phyloP scores from a whole-genome alignment of 1,139 yeast genomes.

The Sugiyamaella neomexicana region DNA sequence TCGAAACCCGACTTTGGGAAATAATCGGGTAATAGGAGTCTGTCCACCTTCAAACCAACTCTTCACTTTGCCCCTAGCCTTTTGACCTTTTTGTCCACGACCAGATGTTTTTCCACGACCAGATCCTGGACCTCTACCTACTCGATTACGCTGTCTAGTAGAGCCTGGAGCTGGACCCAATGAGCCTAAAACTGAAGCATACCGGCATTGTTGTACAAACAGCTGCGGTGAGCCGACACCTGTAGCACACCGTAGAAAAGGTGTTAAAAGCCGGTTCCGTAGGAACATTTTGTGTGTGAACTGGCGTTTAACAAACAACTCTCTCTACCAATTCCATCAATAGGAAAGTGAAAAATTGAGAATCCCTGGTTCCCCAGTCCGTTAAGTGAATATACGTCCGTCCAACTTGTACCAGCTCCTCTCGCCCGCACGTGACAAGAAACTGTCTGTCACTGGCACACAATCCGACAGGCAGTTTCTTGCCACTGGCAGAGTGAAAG shows the following conservation, averaged over 20 bases:
- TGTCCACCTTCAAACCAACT: slow-evolving; percentile 99
- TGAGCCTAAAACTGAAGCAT: slow-evolving; percentile 27
- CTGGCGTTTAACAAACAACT: background rate
- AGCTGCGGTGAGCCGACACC: background rate
- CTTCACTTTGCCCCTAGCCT: slow-evolving; percentile 88
- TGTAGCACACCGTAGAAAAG: background rate
- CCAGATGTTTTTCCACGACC: slow-evolving; percentile 90
- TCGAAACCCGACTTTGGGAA: slow-evolving; percentile 89
- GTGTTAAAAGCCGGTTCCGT: background rate
- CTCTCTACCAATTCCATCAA: background rate
- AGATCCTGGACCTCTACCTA: slow-evolving; percentile 97
- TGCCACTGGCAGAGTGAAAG: too few species aligned
- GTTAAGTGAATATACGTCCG: background rate
- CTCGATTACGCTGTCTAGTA: slow-evolving; percentile 54
- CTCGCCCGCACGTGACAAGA: background rate
- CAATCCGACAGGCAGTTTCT: too few species aligned
- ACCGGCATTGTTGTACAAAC: slow-evolving; percentile 12
- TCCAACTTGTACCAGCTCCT: too few species aligned
- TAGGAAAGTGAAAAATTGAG: background rate
- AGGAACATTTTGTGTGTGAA: background rate
- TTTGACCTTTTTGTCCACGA: slow-evolving; percentile 98
- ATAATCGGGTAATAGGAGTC: slow-evolving; percentile 84
- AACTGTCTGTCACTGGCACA: background rate
- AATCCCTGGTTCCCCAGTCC: background rate
- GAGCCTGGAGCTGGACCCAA: slow-evolving; percentile 38